Base-by-base conservation (phyloP, 2,329 filamentous ascomycete species). In the Fusarium penzigii region DNA sequence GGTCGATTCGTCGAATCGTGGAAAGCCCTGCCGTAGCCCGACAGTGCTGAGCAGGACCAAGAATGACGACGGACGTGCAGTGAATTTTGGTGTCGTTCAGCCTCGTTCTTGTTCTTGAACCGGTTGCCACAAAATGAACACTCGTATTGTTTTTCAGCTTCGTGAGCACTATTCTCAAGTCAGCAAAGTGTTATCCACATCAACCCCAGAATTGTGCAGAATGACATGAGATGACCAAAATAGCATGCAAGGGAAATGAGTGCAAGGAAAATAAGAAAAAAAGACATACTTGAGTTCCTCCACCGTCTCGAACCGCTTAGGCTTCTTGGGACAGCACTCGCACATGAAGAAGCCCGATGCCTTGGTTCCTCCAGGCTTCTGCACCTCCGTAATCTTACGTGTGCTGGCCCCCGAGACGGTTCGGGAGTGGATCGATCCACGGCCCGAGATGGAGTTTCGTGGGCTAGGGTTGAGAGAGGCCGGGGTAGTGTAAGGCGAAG, bases 91-190 rank as follows among this genome's bases (percentile, higher is more conserved):
- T 97, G 93, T 32, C 94, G 85, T 72, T 97, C 93, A 3, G 92
- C 92, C 75, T 97, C 94, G 65, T 97, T 97, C 75, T 97, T 97
- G 76, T 97, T 97, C 75, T 97, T 97, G 78, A 97, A 97, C 11
- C 93, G 86, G 69, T 97, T 97, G 40, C 89, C 89, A 71, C 93
- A 97, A 70, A 90, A 97, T 29, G 85, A 82, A 72, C 93, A 97
- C 57, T 90, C 90, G 71, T 97, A 97, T 72, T 97, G 93, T 72
- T 97, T 97, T 72, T 97, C 94, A 68, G 90, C 86, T 72, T 94
- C 90, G 70, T 97, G 93, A 42, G 87, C 78, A 58, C 93, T 97
- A 67, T 16, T 47, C 44, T 45, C 41, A 52, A 36, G 57, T 69
- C 58, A 68, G 66, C 66, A 40, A 48, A 2, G 34, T 36, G 40